Conservation (phyloP, 2,329 filamentous ascomycete genomes). For the Aspergillus bombycis region DNA sequence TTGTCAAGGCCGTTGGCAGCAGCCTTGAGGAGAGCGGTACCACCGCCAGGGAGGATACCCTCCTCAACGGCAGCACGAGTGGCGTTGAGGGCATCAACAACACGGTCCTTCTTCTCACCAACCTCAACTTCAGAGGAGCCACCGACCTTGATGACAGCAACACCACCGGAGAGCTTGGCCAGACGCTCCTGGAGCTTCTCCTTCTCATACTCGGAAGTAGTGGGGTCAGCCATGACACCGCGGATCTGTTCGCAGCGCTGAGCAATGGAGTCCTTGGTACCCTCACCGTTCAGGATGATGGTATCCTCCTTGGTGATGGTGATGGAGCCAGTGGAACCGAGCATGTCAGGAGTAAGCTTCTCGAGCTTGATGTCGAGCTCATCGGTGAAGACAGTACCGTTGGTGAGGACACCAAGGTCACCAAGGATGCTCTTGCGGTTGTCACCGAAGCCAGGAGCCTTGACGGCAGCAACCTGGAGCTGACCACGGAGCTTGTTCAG, state of each 20-base stretch:
- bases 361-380: conserved; percentile 99
- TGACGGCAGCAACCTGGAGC: conserved; percentile 97
- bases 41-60: conserved; percentile 97
- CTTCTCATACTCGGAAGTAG: conserved; percentile 98
- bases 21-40: conserved; percentile 97
- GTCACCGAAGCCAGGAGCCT: conserved; percentile 98
- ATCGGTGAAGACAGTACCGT: conserved; percentile 95
- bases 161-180: conserved; percentile 97
- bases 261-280: conserved; percentile 87
- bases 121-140: conserved; percentile 98
- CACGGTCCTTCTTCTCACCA: conserved; percentile 99
- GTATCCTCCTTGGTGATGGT: conserved; percentile 99
- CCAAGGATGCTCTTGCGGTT: conserved; percentile 99
- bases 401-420: conserved; percentile 92
- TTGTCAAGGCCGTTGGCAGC: conserved; percentile 81
- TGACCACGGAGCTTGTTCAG: conserved; percentile 99
- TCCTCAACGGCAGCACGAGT: conserved; percentile 98
- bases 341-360: conserved; percentile 94
- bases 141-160: conserved; percentile 99
- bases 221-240: conserved; percentile 90
- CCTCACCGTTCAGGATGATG: conserved; percentile 96
- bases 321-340: conserved; percentile 95
- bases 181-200: conserved; percentile 99
- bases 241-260: conserved; percentile 99
- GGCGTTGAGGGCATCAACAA: conserved; percentile 96